Conservation (phyloP, 345 rosid species). For the Dipteronia sinensis region DNA sequence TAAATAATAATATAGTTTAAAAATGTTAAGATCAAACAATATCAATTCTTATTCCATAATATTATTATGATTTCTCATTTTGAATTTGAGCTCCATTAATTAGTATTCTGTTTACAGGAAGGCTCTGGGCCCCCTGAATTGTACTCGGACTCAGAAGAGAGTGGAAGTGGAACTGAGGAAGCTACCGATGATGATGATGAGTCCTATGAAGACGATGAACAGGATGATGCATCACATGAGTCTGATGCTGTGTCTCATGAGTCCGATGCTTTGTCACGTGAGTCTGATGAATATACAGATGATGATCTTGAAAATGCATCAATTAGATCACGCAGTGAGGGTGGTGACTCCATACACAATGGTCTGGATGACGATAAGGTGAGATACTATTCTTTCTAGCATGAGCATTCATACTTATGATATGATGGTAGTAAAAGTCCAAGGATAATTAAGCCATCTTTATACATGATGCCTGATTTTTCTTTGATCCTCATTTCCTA, state of each 20-base stretch:
- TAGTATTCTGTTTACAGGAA: slow-evolving; percentile 60
- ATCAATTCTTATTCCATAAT: not conserved
- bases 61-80: slow-evolving; percentile 13
- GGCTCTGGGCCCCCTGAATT: slow-evolving; percentile 69
- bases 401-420: slow-evolving; percentile 13
- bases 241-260: slow-evolving; percentile 52
- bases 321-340: slow-evolving; percentile 47
- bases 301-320: slow-evolving; percentile 56
- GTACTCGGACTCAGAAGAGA: slow-evolving; percentile 82
- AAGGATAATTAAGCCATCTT: not conserved
- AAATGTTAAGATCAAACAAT: not conserved
- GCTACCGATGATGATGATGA: slow-evolving; percentile 77
- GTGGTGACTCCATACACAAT: slow-evolving; percentile 43
- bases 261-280: slow-evolving; percentile 51
- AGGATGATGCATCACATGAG: slow-evolving; percentile 47
- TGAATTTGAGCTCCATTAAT: slow-evolving; percentile 19
- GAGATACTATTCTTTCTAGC: slow-evolving; percentile 27
- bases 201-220: slow-evolving; percentile 69
- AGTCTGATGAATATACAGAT: slow-evolving; percentile 58
- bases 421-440: not conserved
- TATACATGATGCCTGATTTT: slow-evolving; percentile 1
- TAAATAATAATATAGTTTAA: not conserved
- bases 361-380: slow-evolving; percentile 51
- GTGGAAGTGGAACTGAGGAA: slow-evolving; percentile 83
- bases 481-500: slow-evolving; percentile 5